Conservation (phyloP, 345 rosid species). For the Corchorus capsularis region DNA sequence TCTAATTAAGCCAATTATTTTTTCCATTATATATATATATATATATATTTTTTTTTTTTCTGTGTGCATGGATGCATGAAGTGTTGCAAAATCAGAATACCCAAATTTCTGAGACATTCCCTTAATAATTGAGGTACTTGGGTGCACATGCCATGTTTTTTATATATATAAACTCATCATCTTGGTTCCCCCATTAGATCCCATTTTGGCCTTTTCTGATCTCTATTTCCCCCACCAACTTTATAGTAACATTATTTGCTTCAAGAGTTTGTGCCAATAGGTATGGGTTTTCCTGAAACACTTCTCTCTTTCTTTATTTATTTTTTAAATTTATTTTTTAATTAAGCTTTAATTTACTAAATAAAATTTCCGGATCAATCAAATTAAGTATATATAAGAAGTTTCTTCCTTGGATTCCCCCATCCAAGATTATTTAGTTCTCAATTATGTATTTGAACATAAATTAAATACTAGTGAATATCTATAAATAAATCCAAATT, state of each 20-base stretch:
- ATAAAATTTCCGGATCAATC: too few species aligned
- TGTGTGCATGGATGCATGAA: not conserved
- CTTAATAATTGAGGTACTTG: not conserved
- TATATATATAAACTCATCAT: not conserved
- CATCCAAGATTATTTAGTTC: too few species aligned
- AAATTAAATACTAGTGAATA: too few species aligned
- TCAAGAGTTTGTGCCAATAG: not conserved
- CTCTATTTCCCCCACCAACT: not conserved
- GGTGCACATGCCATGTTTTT: constrained; percentile 7
- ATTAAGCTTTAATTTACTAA: too few species aligned
- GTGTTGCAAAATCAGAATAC: not conserved
- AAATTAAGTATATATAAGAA: too few species aligned
- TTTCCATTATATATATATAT: not conserved
- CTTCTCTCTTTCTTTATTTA: too few species aligned
- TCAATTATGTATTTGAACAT: too few species aligned
- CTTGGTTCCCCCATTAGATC: not conserved
- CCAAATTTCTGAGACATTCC: constrained; percentile 8
- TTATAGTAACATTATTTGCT: too few species aligned
- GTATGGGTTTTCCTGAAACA: not conserved
- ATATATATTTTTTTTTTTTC: not conserved
- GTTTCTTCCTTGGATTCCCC: too few species aligned
- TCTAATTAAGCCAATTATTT: too few species aligned
- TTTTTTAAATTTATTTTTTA: too few species aligned
- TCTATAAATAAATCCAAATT: too few species aligned
- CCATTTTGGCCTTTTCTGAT: not conserved